Base-by-base conservation (phyloP, 2,329 filamentous ascomycete genomes). In the Ascomycota sp. region DNA sequence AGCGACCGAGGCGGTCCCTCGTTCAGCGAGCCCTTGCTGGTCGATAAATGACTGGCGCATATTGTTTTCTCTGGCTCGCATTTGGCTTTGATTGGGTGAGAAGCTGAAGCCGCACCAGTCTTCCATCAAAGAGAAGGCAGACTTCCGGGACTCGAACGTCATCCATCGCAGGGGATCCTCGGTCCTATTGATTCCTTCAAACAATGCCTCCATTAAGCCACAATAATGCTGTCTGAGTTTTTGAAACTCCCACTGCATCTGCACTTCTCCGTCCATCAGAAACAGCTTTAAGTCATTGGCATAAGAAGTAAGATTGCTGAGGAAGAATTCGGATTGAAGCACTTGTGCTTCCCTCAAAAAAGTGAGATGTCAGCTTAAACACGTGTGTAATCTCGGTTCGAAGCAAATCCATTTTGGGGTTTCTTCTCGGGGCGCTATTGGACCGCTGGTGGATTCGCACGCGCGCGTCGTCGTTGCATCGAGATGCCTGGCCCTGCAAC, bases 71-170 rank as follows among this genome's bases (percentile, higher is more conserved):
- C 82, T 67, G 33, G 75, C 73, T 5, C 75, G 69, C 25, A 93
- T 79, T 38, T 91, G 79, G 10, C 58, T 63, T 46, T 91, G 82
- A 38, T 94, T 93, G 0, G 85, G 82, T 7, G 85, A 93, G n/a
- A n/a, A n/a, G n/a, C n/a, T n/a, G 48, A 91, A 94, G 3, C 89
- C 89, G 47, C 89, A 98, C 91, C 91, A 98, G 39, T 95, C 86
- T 52, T 98, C 89, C 85, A 98, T 95, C 28, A 98, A 57, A 1
- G 85, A 75, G 46, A 98, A 98, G 0, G 86, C 79, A 5, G 89
- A 94, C 47, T 94, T 93, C 25, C 91, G 67, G 9, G 85, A 81
- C 48, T 98, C 89, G 44, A 98, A 98, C 0, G 89, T 85, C 70
- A 98, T 89, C 86, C 89, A 98, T 21, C 82, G 69, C 4, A 81